phyloP scores from a whole-genome alignment of 257 asterid genomes.

The Capsicum chinense region DNA sequence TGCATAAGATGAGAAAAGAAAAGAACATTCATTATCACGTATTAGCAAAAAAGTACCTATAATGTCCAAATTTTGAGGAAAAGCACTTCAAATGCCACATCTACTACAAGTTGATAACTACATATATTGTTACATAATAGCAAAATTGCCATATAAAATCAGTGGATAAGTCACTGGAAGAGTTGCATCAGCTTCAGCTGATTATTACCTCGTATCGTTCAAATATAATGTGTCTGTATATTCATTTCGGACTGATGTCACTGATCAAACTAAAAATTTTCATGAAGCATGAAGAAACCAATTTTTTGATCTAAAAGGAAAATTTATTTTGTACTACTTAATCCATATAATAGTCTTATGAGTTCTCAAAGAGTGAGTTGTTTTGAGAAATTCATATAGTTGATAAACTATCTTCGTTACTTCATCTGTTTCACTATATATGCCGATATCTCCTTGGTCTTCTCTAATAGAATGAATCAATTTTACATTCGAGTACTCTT shows the following conservation, averaged over 20 bases:
- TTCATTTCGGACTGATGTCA: background rate
- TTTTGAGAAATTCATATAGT: background rate
- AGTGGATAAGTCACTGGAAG: background rate
- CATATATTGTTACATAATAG: background rate
- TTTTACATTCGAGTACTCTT: background rate
- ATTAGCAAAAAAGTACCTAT: background rate
- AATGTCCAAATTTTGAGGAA: background rate
- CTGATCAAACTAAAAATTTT: background rate
- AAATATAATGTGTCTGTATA: background rate
- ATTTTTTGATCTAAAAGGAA: background rate
- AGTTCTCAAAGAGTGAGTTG: background rate
- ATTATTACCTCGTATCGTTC: background rate
- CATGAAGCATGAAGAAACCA: background rate
- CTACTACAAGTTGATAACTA: background rate
- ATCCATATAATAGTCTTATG: background rate
- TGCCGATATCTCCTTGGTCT: background rate
- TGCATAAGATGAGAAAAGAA: constrained; percentile 25
- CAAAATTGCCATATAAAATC: background rate
- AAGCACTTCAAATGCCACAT: background rate
- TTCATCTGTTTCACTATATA: background rate
- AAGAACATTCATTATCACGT: background rate
- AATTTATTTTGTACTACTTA: background rate
- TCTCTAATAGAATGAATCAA: background rate
- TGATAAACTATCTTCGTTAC: background rate
- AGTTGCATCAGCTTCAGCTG: background rate